Percentiles rank a stretch among this genome's conserved stretches.
These are phyloP conservation scores for Diplogelasinospora grovesii DNA, from an alignment of 495 filamentous ascomycete species.

Conservation along the genomic window DNA sequence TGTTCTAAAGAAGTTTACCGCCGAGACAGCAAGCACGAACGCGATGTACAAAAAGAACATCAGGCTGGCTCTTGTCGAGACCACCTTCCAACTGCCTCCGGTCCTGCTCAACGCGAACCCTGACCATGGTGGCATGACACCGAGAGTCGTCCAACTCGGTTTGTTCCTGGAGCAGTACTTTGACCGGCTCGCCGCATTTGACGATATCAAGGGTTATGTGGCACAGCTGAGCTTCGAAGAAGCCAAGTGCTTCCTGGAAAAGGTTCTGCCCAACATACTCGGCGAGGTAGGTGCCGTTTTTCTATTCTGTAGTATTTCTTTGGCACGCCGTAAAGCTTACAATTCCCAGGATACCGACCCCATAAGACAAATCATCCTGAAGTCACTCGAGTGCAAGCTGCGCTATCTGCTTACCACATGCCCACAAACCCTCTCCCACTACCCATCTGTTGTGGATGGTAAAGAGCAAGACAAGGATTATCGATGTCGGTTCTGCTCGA, in stretches of 20 bases:
- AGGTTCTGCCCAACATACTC: slow-evolving; percentile 20
- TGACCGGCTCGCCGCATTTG: slow-evolving; percentile 25
- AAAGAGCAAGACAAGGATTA: slow-evolving; percentile 15
- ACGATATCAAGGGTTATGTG: slow-evolving; percentile 29
- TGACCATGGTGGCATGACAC: slow-evolving; percentile 11
- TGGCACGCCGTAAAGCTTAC: not conserved
- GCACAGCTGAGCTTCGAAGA: slow-evolving; percentile 24
- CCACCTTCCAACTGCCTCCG: slow-evolving; percentile 15
- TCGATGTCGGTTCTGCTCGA: slow-evolving; percentile 25
- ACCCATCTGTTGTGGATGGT: slow-evolving; percentile 16
- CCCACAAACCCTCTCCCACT: slow-evolving; percentile 23
- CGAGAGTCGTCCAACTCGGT: slow-evolving; percentile 24
- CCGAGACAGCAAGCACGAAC: slow-evolving; percentile 16
- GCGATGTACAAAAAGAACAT: slow-evolving; percentile 31
- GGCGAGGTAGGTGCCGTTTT: slow-evolving; percentile 15
- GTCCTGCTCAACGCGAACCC: slow-evolving; percentile 1
- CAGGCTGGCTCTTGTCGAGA: slow-evolving; percentile 19
- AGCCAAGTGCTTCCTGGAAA: slow-evolving; percentile 20
- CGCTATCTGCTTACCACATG: slow-evolving; percentile 28
- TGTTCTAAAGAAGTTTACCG: slow-evolving; percentile 20
- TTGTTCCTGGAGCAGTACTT: slow-evolving; percentile 28
- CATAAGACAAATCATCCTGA: slow-evolving; percentile 13
- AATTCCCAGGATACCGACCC: slow-evolving; percentile 6
- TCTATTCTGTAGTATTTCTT: not conserved
- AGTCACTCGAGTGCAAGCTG: slow-evolving; percentile 21